Percentiles rank a stretch among this genome's conserved stretches.
Conservation (phyloP, 2,329 filamentous ascomycete genomes). For the Diaporthe amygdali region DNA sequence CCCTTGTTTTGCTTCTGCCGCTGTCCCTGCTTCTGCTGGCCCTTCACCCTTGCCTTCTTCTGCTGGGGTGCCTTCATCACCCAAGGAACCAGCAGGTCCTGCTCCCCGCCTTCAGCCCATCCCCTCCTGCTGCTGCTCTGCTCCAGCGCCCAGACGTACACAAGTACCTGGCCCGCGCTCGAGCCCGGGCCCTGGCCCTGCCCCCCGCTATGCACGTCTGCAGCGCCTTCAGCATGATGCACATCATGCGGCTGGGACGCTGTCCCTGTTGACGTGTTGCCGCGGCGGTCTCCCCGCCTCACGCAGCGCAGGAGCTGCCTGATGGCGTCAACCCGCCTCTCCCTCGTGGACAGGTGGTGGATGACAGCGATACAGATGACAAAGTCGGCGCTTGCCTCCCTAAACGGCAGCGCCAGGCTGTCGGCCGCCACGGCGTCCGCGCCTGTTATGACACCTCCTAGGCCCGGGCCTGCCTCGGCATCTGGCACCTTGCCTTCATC, state of each 20-base stretch:
- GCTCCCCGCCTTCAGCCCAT: constrained; percentile 82
- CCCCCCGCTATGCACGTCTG: background rate
- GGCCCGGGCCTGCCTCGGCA: background rate
- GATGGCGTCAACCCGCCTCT: constrained; percentile 76
- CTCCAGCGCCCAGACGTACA: constrained; percentile 97
- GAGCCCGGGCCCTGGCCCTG: background rate
- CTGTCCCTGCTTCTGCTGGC: constrained; percentile 15
- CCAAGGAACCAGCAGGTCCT: constrained; percentile 97
- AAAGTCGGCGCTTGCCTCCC: constrained; percentile 68
- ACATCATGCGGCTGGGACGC: constrained; percentile 8
- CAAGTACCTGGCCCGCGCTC: constrained; percentile 63
- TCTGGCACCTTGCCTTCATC: background rate
- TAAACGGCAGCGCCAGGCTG: constrained; percentile 82
- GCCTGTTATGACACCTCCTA: constrained; percentile 30
- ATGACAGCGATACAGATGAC: constrained; percentile 93
- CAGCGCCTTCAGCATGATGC: constrained; percentile 6
- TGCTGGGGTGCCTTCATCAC: constrained; percentile 63
- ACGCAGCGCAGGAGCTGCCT: constrained; percentile 73
- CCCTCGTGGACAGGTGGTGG: constrained; percentile 85
- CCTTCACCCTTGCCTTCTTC: constrained; percentile 19
- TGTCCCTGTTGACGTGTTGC: constrained; percentile 47
- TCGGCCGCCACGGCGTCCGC: constrained; percentile 81
- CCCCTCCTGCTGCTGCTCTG: constrained; percentile 85
- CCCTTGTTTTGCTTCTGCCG: background rate
- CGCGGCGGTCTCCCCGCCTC: constrained; percentile 32